phyloP scores from a whole-genome alignment of 1,284 basidiomycete species.

The Papiliotrema nemorosa region DNA sequence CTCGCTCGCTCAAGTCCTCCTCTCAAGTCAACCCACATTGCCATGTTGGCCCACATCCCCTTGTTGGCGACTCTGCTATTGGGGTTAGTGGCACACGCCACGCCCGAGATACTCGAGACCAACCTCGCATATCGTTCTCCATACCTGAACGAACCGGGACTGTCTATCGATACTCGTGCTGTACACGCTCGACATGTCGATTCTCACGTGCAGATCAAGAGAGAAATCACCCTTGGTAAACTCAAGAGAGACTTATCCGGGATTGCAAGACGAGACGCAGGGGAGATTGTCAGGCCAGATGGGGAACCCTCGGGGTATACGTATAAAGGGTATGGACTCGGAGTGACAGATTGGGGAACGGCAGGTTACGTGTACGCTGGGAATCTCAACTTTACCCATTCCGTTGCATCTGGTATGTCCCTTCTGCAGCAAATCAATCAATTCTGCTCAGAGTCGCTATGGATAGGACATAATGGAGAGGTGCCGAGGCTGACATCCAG shows the following conservation, averaged over 20 bases:
- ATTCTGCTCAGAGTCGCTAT: no score
- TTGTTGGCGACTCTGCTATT: conserved; percentile 3
- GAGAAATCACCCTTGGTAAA: conserved; percentile 4
- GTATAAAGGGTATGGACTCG: conserved; percentile 15
- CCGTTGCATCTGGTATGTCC: conserved; percentile 17
- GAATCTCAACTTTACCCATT: conserved; percentile 16
- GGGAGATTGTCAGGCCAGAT: conserved; percentile 4
- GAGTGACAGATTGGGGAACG: conserved; percentile 16
- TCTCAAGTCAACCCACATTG: no score
- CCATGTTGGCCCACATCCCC: conserved; percentile 4
- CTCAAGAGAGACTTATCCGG: background rate
- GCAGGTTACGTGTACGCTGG: conserved; percentile 27
- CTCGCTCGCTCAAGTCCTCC: no score
- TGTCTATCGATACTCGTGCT: conserved; percentile 16
- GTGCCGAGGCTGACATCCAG: no score
- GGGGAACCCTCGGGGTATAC: conserved; percentile 17
- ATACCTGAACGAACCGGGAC: conserved; percentile 18
- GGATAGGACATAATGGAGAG: no score
- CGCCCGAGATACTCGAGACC: conserved; percentile 9
- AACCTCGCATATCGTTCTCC: conserved; percentile 35
- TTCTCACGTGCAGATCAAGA: conserved; percentile 11
- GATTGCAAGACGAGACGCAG: background rate
- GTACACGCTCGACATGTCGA: conserved; percentile 19
- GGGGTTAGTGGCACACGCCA: conserved; percentile 3
- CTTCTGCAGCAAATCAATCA: no score